Evolutionary conservation across 495 filamentous ascomycete species (phyloP), one percentile per base, ranked within the genome.

Genomic region (Hypoxylon fragiforme): DNA sequence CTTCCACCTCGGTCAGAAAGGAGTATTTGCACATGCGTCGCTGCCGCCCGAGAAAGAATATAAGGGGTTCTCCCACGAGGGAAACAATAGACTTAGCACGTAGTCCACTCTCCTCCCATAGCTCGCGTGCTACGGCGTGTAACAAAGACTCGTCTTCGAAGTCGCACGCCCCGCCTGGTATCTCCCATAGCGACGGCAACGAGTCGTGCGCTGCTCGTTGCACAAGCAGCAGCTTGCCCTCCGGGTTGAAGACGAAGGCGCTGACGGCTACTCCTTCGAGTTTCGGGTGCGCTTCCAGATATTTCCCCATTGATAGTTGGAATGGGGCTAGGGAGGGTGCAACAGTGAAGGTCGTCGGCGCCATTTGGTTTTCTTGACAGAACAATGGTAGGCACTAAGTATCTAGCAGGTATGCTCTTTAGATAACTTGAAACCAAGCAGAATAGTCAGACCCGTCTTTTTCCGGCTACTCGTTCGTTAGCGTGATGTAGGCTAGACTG

Each of bases 21-120:
- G 57, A 68, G 24, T 69, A 56, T 50, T 73, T 73, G 35, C 60
- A 66, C 48, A 73, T 65, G 20, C 42, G 37, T 20, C 39, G 21
- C 0, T 71, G 69, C 8, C 57, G 53, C 39, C 75, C 66, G 11
- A 68, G 73, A 19, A 73, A 57, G 58, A 80, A 81, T 7, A 50
- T 43, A 1, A 63, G 37, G 3, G 56, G 66, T 15, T 58, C 40
- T 0, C 62, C 58, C 6, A 81, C 72, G 31, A 72, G 65, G 24
- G 67, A 41, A 19, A 69, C 64, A 16, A 83, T 66, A 13, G 47
- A 51, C 30, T 24, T 64, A 20, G 72, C 64, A 7, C 60, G 40
- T 19, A 84, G 56, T 9, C 75, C 76, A 11, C 72, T 71, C 66
- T 84, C 81, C 68, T 84, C 81, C 68, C 73, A 75, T n/a, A 84